Conservation (phyloP, 495 filamentous ascomycete species). For the Aspergillus biplanus region DNA sequence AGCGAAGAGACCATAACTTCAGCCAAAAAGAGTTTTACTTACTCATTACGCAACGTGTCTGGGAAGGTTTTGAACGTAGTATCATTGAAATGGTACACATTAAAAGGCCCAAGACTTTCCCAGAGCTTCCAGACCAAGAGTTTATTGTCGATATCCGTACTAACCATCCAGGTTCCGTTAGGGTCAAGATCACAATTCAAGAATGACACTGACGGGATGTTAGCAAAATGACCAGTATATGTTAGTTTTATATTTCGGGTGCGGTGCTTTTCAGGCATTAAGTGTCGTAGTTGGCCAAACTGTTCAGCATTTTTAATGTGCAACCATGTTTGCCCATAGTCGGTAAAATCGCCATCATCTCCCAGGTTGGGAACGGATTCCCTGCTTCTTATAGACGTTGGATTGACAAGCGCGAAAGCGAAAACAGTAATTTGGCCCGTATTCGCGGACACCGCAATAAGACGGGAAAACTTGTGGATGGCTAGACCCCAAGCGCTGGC, state of each 20-base stretch:
- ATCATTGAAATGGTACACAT: conserved; percentile 35
- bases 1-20: background rate
- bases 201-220: conserved; percentile 83
- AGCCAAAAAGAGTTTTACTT: conserved; percentile 13
- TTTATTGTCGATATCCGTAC: conserved; percentile 71
- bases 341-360: conserved; percentile 27
- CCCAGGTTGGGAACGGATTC: conserved; percentile 27
- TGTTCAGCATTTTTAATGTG: conserved; percentile 32
- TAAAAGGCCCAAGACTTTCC: conserved; percentile 38
- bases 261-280: conserved; percentile 39
- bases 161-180: conserved; percentile 70
- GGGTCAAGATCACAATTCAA: conserved; percentile 63
- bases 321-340: conserved; percentile 43
- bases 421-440: conserved; percentile 68
- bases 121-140: conserved; percentile 71
- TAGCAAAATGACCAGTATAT: conserved; percentile 55
- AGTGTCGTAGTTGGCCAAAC: conserved; percentile 31
- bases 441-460: conserved; percentile 85
- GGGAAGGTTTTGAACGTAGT: conserved; percentile 22
- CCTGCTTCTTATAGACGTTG: conserved; percentile 25
- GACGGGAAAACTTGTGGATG: conserved; percentile 73
- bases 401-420: conserved; percentile 66
- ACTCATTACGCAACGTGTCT: conserved; percentile 27
- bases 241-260: conserved; percentile 44
- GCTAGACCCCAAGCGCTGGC: conserved; percentile 88